Conservation (phyloP, 2,329 filamentous ascomycete species). For the Xylariaceae sp. region DNA sequence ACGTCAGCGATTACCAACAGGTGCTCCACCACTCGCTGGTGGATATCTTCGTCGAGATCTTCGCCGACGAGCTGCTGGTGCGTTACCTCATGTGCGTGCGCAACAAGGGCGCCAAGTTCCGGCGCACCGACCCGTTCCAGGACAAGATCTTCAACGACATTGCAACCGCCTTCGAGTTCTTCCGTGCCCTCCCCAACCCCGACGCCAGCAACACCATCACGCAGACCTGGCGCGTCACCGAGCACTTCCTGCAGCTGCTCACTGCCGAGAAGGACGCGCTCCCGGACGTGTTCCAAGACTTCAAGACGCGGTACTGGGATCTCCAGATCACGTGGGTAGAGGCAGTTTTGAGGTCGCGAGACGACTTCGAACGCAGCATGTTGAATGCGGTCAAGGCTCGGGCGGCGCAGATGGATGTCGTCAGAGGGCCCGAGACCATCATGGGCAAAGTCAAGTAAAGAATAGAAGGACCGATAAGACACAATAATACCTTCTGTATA, state of each 20-base stretch:
- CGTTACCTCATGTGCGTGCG: constrained; percentile 78
- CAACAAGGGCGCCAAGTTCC: constrained; percentile 88
- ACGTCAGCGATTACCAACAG: constrained; percentile 78
- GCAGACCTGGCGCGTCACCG: constrained; percentile 86
- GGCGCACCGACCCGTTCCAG: constrained; percentile 76
- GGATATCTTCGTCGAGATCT: constrained; percentile 89
- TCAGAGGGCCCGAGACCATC: constrained; percentile 80
- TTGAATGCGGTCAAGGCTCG: constrained; percentile 79
- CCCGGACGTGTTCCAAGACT: constrained; percentile 71
- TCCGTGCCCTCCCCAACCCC: constrained; percentile 63
- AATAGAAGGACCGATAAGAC: too few relatives aligned
- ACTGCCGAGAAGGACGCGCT: constrained; percentile 67
- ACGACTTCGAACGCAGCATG: constrained; percentile 92
- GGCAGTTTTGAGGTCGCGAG: constrained; percentile 74
- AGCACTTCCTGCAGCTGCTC: constrained; percentile 76
- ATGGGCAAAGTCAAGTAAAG: constrained; percentile 88
- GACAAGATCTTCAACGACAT: constrained; percentile 95
- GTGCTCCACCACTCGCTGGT: constrained; percentile 82
- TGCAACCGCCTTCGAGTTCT: constrained; percentile 83
- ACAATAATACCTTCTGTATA: neutral
- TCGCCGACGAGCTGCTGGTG: constrained; percentile 84
- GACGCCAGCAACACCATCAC: constrained; percentile 72
- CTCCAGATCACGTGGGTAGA: constrained; percentile 94
- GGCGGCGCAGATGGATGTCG: constrained; percentile 79
- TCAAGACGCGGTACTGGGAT: constrained; percentile 90